Percentiles rank a stretch among this genome's conserved stretches.
phyloP scores from a whole-genome alignment of 768 basidiomycete species.

The Rubroboletus pulcherrimus region DNA sequence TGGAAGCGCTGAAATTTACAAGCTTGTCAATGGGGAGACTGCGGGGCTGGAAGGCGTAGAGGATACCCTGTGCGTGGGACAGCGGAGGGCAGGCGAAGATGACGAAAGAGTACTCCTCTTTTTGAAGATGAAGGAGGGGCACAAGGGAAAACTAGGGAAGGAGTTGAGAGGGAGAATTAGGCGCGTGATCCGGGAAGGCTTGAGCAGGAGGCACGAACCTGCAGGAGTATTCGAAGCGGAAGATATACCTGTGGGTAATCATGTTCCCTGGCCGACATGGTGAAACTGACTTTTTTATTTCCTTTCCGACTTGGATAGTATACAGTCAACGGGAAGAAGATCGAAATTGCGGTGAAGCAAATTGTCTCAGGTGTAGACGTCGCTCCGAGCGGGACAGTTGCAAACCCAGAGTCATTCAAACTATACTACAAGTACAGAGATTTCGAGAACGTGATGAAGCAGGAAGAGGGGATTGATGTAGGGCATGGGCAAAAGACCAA shows the following conservation, averaged over 20 bases:
- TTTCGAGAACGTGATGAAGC: slow-evolving; percentile 34
- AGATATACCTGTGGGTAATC: slow-evolving; percentile 61
- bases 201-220: slow-evolving; percentile 77
- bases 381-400: slow-evolving; percentile 70
- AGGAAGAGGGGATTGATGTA: slow-evolving; percentile 14
- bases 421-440: slow-evolving; percentile 62
- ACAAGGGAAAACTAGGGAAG: slow-evolving; percentile 46
- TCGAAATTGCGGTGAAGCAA: slow-evolving; percentile 76
- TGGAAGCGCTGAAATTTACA: slow-evolving; percentile 80
- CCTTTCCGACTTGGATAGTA: slow-evolving; percentile 41
- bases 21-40: slow-evolving; percentile 40
- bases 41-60: slow-evolving; percentile 55
- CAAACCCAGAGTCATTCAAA: slow-evolving; percentile 64
- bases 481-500: neutral
- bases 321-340: slow-evolving; percentile 75
- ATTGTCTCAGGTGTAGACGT: slow-evolving; percentile 65
- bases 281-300: neutral
- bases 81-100: slow-evolving; percentile 53
- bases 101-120: slow-evolving; percentile 79
- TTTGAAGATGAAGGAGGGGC: slow-evolving; percentile 57
- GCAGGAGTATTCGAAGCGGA: slow-evolving; percentile 58
- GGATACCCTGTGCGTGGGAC: slow-evolving; percentile 73
- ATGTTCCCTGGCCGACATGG: neutral
- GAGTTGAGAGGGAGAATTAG: slow-evolving; percentile 58
- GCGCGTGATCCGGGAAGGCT: slow-evolving; percentile 49